Evolutionary conservation across 108 stramenopile genomes (phyloP).

Genomic region (Stephanodiscus minutulus): DNA sequence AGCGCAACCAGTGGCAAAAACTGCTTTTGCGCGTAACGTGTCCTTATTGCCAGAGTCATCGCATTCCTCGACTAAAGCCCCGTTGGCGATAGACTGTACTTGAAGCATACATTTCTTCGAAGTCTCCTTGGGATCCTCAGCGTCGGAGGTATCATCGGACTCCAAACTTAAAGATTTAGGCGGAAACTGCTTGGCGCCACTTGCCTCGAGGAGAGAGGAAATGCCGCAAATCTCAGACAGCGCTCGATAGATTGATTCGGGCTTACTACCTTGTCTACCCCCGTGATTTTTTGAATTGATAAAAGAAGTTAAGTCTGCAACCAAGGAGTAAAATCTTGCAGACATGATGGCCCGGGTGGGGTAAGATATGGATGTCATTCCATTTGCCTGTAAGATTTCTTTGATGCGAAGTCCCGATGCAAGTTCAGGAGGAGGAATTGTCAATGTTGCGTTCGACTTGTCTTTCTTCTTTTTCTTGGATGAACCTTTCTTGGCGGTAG

Average conservation of each 20-base stretch:
- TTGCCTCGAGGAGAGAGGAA: slow-evolving; percentile 50
- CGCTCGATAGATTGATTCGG: slow-evolving; percentile 44
- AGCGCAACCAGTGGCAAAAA: slow-evolving; percentile 56
- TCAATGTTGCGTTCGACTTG: slow-evolving; percentile 35
- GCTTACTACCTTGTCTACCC: slow-evolving; percentile 27
- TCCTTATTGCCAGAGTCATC: slow-evolving; percentile 14
- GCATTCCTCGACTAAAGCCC: slow-evolving; percentile 28
- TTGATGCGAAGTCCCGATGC: slow-evolving; percentile 42
- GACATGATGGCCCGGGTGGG: slow-evolving; percentile 60
- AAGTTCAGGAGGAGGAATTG: slow-evolving; percentile 20
- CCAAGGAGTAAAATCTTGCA: slow-evolving; percentile 71
- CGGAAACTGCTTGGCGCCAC: slow-evolving; percentile 54
- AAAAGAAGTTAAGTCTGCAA: slow-evolving; percentile 54
- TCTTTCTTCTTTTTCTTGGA: slow-evolving; percentile 54
- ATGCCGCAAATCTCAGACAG: slow-evolving; percentile 45
- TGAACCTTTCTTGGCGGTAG: slow-evolving; percentile 11
- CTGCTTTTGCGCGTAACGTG: slow-evolving; percentile 40
- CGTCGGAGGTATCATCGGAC: slow-evolving; percentile 19
- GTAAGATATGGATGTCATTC: slow-evolving; percentile 29
- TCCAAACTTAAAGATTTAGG: not conserved
- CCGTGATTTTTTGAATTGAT: slow-evolving; percentile 24
- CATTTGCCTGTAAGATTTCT: slow-evolving; percentile 21
- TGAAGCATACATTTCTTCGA: slow-evolving; percentile 33
- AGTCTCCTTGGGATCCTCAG: slow-evolving; percentile 30
- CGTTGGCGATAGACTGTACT: slow-evolving; percentile 42